Conservation (phyloP, 176 grass and related monocot species). For the Chrysopogon serrulatus region DNA sequence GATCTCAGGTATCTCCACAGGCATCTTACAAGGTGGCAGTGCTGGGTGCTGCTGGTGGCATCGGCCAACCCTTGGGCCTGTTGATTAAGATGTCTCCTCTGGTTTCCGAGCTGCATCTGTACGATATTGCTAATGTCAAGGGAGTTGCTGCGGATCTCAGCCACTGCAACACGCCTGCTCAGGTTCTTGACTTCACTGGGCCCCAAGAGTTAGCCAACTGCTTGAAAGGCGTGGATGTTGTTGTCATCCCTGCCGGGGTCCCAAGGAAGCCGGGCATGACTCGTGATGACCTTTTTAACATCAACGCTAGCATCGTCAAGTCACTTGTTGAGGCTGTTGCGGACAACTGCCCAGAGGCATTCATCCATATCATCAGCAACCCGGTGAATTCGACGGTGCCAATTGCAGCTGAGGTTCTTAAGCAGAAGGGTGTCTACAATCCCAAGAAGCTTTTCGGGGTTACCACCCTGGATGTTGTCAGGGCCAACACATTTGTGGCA, state of each 20-base stretch:
- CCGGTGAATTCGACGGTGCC: conserved; percentile 83
- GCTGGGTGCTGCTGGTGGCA: conserved; percentile 77
- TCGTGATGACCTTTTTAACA: conserved; percentile 86
- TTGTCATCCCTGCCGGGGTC: conserved; percentile 78
- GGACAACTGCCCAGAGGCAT: conserved; percentile 67
- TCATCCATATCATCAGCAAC: conserved; percentile 90
- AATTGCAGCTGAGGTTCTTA: conserved; percentile 81
- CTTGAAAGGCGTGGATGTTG: conserved; percentile 73
- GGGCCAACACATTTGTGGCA: conserved; percentile 76
- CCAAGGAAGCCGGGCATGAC: conserved; percentile 91
- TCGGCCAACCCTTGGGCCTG: conserved; percentile 70
- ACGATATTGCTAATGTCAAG: conserved; percentile 94
- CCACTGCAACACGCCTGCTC: conserved; percentile 86
- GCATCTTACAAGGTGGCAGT: conserved; percentile 77
- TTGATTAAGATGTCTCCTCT: conserved; percentile 90
- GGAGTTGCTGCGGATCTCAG: conserved; percentile 82
- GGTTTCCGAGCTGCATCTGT: conserved; percentile 59
- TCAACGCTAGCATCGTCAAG: conserved; percentile 77
- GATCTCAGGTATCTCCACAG: conserved; percentile 37
- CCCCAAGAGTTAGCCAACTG: conserved; percentile 52
- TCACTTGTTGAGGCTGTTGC: conserved; percentile 73
- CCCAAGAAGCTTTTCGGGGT: conserved; percentile 76
- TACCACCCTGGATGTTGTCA: conserved; percentile 75
- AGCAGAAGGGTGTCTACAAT: conserved; percentile 76
- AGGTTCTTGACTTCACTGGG: conserved; percentile 69